phyloP scores from a whole-genome alignment of 441 rosid species.

The Populus tomentosa region DNA sequence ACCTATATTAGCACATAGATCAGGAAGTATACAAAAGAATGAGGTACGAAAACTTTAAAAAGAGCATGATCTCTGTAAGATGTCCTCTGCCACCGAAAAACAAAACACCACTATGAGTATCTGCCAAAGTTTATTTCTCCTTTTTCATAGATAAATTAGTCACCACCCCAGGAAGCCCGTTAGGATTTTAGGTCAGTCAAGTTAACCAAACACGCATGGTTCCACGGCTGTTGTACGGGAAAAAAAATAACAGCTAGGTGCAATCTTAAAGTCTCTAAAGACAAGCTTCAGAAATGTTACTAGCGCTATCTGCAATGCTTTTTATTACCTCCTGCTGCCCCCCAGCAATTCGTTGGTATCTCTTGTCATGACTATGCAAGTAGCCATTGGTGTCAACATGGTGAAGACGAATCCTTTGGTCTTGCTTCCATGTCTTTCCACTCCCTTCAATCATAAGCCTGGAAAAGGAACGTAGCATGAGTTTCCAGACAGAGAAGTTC shows the following conservation, averaged over 20 bases:
- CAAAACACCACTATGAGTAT: not conserved
- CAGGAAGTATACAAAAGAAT: not conserved
- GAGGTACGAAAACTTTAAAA: not conserved
- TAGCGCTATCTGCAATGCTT: not conserved
- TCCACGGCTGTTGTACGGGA: not conserved
- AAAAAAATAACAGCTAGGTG: not conserved
- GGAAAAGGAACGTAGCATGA: conserved; percentile 10
- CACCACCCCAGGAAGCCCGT: not conserved
- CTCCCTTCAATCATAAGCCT: conserved; percentile 86
- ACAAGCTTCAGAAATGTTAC: not conserved
- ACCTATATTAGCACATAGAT: conserved; percentile 45
- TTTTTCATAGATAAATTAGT: not conserved
- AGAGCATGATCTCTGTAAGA: not conserved
- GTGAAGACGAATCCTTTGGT: conserved; percentile 84
- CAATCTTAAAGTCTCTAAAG: not conserved
- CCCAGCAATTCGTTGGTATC: conserved; percentile 89
- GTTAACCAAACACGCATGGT: not conserved
- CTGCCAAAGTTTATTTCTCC: not conserved
- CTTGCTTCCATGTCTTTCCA: conserved; percentile 93
- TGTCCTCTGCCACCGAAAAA: not conserved
- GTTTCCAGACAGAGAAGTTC: not conserved
- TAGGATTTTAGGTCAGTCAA: not conserved
- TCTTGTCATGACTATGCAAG: conserved; percentile 95
- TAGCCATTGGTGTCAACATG: conserved; percentile 93
- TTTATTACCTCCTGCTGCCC: conserved; percentile 96